Evolutionary conservation across 1,284 basidiomycete genomes (phyloP).

Genomic region (Hemileccinum hortonii): DNA sequence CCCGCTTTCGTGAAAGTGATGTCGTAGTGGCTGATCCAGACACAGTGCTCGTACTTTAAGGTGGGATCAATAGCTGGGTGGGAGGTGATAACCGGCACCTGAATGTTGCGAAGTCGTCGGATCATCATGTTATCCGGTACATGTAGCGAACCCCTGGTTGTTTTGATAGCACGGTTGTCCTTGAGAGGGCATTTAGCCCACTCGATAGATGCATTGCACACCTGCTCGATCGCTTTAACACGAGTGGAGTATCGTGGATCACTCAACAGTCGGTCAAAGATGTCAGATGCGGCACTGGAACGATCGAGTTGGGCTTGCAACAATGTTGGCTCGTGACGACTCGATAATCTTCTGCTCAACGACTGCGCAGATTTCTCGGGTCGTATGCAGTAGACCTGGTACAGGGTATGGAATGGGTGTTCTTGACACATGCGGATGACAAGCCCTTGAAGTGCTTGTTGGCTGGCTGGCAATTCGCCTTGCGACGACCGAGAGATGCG

Average conservation of each 20-base stretch:
- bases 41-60: slow-evolving; percentile 63
- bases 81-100: slow-evolving; percentile 80
- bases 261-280: slow-evolving; percentile 62
- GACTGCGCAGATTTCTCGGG: slow-evolving; percentile 35
- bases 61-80: slow-evolving; percentile 73
- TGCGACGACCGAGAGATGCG: slow-evolving; percentile 58
- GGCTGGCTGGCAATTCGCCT: slow-evolving; percentile 45
- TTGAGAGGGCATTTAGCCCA: slow-evolving; percentile 74
- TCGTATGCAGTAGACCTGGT: slow-evolving; percentile 80
- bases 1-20: slow-evolving; percentile 67
- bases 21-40: slow-evolving; percentile 68
- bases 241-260: slow-evolving; percentile 42
- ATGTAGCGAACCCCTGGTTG: slow-evolving; percentile 21
- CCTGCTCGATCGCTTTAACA: slow-evolving; percentile 59
- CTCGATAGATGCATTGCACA: slow-evolving; percentile 74
- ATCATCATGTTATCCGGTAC: slow-evolving; percentile 49
- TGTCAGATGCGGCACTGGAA: slow-evolving; percentile 62
- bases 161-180: slow-evolving; percentile 27
- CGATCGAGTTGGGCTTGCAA: slow-evolving; percentile 46
- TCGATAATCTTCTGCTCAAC: slow-evolving; percentile 41
- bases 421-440: slow-evolving; percentile 80
- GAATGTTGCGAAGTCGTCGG: slow-evolving; percentile 51
- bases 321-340: slow-evolving; percentile 39
- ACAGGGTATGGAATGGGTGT: slow-evolving; percentile 93
- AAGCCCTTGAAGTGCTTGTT: slow-evolving; percentile 63